These are phyloP conservation scores for Pleurotus pulmonarius DNA, from an alignment of 768 basidiomycete genomes.

Conservation along the genomic window DNA sequence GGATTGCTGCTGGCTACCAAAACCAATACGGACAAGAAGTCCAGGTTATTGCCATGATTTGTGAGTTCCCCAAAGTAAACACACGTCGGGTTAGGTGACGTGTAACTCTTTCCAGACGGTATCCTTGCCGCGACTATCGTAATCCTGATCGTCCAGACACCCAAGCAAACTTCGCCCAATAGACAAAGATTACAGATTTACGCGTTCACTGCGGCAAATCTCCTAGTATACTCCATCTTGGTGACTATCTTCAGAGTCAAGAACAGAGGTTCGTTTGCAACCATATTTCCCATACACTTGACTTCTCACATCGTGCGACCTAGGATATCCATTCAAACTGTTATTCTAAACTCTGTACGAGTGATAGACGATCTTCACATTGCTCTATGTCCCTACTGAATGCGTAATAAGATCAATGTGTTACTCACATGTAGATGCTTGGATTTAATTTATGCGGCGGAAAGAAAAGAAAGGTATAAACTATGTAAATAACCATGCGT, in stretches of 20 bases:
- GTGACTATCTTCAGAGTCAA: constrained; percentile 87
- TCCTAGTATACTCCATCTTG: constrained; percentile 84
- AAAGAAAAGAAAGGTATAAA: constrained; percentile 2
- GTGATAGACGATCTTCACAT: background rate
- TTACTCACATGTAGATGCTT: background rate
- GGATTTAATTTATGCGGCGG: background rate
- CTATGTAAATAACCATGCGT: background rate
- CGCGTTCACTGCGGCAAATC: constrained; percentile 78
- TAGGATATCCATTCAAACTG: constrained; percentile 81
- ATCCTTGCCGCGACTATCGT: constrained; percentile 73
- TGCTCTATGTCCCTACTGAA: background rate
- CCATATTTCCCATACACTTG: background rate
- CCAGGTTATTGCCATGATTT: constrained; percentile 79
- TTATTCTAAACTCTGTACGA: constrained; percentile 41
- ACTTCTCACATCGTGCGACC: constrained; percentile 1
- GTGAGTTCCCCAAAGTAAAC: constrained; percentile 44
- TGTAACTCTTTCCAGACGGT: constrained; percentile 57
- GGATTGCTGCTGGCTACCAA: constrained; percentile 87
- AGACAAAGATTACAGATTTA: constrained; percentile 87
- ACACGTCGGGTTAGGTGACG: too few species aligned
- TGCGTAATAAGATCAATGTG: background rate
- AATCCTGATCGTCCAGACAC: constrained; percentile 78
- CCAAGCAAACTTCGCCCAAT: constrained; percentile 64
- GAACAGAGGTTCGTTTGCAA: constrained; percentile 63
- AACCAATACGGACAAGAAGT: constrained; percentile 93